Conservation (phyloP, 768 basidiomycete species). For the Tylopilus plumbeoviolaceoides region DNA sequence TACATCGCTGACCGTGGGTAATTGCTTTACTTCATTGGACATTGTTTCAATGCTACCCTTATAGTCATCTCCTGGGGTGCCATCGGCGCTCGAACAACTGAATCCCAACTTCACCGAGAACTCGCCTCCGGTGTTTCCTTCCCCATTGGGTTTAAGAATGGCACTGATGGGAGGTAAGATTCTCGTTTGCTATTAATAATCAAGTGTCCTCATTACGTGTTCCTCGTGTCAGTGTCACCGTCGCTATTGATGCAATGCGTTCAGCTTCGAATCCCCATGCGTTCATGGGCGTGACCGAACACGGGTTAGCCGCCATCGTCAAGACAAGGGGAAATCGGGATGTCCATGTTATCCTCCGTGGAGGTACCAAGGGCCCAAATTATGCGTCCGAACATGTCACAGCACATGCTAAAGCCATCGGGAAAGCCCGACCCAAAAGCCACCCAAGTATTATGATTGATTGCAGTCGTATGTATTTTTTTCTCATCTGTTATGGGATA, state of each 20-base stretch:
- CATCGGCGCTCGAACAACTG: slow-evolving; percentile 96
- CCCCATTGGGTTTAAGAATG: slow-evolving; percentile 99
- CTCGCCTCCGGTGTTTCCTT: slow-evolving; percentile 94
- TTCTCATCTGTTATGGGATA: background rate
- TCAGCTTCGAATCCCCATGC: slow-evolving; percentile 89
- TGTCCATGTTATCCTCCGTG: slow-evolving; percentile 94
- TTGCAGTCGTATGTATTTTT: slow-evolving; percentile 62
- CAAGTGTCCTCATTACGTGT: background rate
- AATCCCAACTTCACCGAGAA: slow-evolving; percentile 95
- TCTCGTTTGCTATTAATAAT: background rate
- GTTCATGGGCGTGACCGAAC: slow-evolving; percentile 91
- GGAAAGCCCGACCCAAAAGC: slow-evolving; percentile 52
- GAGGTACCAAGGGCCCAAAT: slow-evolving; percentile 90
- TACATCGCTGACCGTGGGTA: slow-evolving; percentile 73
- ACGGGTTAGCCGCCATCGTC: slow-evolving; percentile 92
- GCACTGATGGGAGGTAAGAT: slow-evolving; percentile 83
- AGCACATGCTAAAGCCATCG: slow-evolving; percentile 56
- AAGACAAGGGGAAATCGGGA: slow-evolving; percentile 82
- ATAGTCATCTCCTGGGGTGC: slow-evolving; percentile 87
- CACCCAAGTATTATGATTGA: slow-evolving; percentile 83
- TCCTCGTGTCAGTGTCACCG: slow-evolving; percentile 50
- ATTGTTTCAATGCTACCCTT: background rate
- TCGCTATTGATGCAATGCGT: slow-evolving; percentile 97
- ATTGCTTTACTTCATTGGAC: background rate
- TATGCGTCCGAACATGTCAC: slow-evolving; percentile 70